Conservation (phyloP, 2,329 filamentous ascomycete genomes). For the Zymoseptoria crescenta region DNA sequence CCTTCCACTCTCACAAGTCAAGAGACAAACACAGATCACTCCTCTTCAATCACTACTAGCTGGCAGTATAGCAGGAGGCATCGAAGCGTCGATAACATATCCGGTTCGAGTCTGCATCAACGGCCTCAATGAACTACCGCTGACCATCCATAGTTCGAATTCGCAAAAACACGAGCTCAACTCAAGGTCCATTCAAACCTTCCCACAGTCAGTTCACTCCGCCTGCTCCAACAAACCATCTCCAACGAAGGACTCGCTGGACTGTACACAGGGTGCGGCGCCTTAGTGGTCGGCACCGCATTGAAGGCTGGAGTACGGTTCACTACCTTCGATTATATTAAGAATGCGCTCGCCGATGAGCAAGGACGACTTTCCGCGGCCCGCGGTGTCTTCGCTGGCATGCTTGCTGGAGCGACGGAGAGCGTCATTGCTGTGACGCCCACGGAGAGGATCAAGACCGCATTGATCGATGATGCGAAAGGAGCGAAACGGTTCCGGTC, state of each 20-base stretch:
- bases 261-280: slow-evolving; percentile 28
- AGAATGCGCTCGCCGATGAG: slow-evolving; percentile 22
- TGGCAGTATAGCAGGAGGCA: slow-evolving; percentile 46
- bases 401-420: slow-evolving; percentile 24
- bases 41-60: slow-evolving; percentile 41
- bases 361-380: slow-evolving; percentile 21
- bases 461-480: slow-evolving; percentile 29
- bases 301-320: slow-evolving; percentile 30
- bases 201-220: slow-evolving; percentile 11
- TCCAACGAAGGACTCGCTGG: slow-evolving; percentile 21
- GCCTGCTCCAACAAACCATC: slow-evolving; percentile 18
- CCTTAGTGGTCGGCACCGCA: slow-evolving; percentile 24
- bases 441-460: slow-evolving; percentile 28
- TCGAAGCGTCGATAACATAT: slow-evolving; percentile 45
- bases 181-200: slow-evolving; percentile 11
- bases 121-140: too few species aligned
- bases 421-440: slow-evolving; percentile 27
- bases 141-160: slow-evolving; percentile 20
- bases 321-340: slow-evolving; percentile 27
- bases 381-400: slow-evolving; percentile 24
- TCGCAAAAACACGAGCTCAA: slow-evolving; percentile 29
- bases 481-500: slow-evolving; percentile 18
- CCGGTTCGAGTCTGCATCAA: too few species aligned
- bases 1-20: neutral
- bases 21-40: slow-evolving; percentile 1